Percentiles rank a stretch among this genome's conserved stretches.
Conservation (phyloP, 352 stramenopile genomes). For the Pythium volutum region DNA sequence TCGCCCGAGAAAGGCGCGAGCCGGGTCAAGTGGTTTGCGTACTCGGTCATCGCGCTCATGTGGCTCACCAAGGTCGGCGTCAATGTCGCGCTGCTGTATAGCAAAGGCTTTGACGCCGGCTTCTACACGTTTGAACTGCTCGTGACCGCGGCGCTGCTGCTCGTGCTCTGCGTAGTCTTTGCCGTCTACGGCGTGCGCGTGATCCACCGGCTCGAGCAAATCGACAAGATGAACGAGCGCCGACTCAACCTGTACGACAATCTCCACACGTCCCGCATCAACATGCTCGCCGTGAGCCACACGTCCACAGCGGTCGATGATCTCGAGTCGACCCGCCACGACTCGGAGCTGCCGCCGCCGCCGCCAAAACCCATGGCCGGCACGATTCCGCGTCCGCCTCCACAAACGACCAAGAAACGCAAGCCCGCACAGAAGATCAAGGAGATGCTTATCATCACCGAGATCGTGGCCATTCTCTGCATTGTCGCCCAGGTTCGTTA, state of each 20-base stretch:
- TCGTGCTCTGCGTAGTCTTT: slow-evolving; percentile 30
- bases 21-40: slow-evolving; percentile 32
- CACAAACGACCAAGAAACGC: slow-evolving; percentile 19
- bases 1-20: slow-evolving; percentile 25
- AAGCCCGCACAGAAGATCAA: slow-evolving; percentile 40
- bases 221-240: slow-evolving; percentile 32
- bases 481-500: slow-evolving; percentile 37
- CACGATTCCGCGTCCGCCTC: slow-evolving; percentile 2
- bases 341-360: background rate
- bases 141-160: slow-evolving; percentile 19
- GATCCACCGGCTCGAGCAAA: slow-evolving; percentile 40
- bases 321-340: slow-evolving; percentile 3
- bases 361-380: slow-evolving; percentile 6
- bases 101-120: slow-evolving; percentile 34
- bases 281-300: slow-evolving; percentile 8
- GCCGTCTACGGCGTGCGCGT: slow-evolving; percentile 32
- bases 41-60: slow-evolving; percentile 27
- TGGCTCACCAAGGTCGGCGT: slow-evolving; percentile 39
- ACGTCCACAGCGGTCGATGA: slow-evolving; percentile 14
- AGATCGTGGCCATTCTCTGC: slow-evolving; percentile 38
- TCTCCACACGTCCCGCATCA: slow-evolving; percentile 14
- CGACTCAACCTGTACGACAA: slow-evolving; percentile 25
- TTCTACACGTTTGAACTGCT: slow-evolving; percentile 32
- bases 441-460: slow-evolving; percentile 47
- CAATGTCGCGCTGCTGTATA: slow-evolving; percentile 30